Evolutionary conservation across 176 grass and related monocot species (phyloP), one percentile per base, ranked within the genome.

Genomic region (Secale cereale): DNA sequence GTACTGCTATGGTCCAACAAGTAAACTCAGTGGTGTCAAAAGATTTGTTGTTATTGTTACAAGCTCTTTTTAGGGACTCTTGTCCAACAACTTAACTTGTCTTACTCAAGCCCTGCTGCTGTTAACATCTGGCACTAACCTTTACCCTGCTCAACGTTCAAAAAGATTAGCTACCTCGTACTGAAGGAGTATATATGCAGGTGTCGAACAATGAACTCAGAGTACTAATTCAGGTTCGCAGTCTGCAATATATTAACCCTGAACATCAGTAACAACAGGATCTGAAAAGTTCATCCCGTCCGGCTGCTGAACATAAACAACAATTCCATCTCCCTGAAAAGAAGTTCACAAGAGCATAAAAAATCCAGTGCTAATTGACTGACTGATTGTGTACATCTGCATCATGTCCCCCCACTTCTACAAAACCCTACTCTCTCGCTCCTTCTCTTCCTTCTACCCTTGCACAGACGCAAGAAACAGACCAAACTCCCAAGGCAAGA

Each of bases 371-470:
- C 57, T 74, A 86, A 86, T 90, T 86, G 88, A 90, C 84, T 90
- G 54, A 46, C 71, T 2, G 28, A 74, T 74, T 74, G 6, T 52
- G 48, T 33, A 22, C n/a, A 36, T 20, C 17, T 20, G n/a, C 32
- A 41, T 56, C 25, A 20, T 43, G 33, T 57, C 81, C 59, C 84
- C 74, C 76, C 23, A 25, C 76, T 79, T 33, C 65, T 31, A 76
- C 85, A 85, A 91, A 91, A 91, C 89, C 85, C 89, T 87, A 91
- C 62, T 70, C 65, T 7, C 23, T 10, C 41, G 2, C 60, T 46
- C 43, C 54, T 0, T 64, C 79, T 31, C 60, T 61, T 74, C 59
- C 83, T 82, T 86, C 83, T 39, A 77, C 62, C 78, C 59, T 68
- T 48, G 0, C 80, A 69, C 68, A 39, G 10, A 1, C 65, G n/a